Conservation (phyloP, 148 eudicot species). For the Chenopodium quinoa region DNA sequence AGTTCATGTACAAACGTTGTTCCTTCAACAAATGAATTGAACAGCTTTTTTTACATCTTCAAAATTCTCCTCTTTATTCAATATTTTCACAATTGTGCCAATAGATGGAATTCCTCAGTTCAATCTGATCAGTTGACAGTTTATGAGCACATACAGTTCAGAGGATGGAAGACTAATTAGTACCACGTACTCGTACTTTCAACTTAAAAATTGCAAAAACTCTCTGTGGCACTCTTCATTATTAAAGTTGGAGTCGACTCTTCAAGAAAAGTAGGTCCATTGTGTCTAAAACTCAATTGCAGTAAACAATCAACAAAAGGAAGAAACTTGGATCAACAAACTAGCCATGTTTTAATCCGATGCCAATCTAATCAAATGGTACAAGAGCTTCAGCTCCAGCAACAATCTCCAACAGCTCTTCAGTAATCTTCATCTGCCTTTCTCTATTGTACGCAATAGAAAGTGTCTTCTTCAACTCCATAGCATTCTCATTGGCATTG, state of each 20-base stretch:
- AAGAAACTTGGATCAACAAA: neutral
- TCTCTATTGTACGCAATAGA: conserved; percentile 38
- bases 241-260: neutral
- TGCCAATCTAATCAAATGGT: conserved; percentile 17
- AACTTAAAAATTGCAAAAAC: neutral
- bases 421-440: conserved; percentile 50
- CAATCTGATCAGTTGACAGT: too few relatives aligned
- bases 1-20: too few relatives aligned
- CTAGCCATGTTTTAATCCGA: neutral
- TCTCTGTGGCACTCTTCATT: neutral
- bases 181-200: neutral
- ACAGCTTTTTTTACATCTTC: too few relatives aligned
- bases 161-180: neutral
- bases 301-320: neutral
- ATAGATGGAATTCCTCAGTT: too few relatives aligned
- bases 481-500: conserved; percentile 54
- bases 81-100: too few relatives aligned
- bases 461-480: conserved; percentile 39
- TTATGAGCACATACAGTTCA: neutral
- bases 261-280: neutral
- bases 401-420: conserved; percentile 54
- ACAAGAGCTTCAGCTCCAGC: conserved; percentile 50
- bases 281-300: neutral
- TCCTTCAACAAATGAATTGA: too few relatives aligned
- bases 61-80: too few relatives aligned